Evolutionary conservation across 805 yeast genomes (phyloP).

Genomic region (Kodamaea neixiangensis): DNA sequence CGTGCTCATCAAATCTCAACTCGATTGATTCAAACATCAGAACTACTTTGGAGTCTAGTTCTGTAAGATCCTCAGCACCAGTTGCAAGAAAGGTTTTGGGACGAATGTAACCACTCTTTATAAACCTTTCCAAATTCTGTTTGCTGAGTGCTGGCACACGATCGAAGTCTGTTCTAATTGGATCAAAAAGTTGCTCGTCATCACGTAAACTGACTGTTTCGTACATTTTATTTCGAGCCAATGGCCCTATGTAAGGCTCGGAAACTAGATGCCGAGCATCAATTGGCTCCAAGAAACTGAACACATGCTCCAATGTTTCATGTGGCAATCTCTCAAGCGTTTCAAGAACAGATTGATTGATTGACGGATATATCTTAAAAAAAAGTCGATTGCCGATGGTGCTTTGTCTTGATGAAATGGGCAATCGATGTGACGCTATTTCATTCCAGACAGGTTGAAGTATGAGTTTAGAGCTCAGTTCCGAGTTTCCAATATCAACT

Average conservation of each 20-base stretch:
- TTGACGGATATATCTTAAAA: too few relatives aligned
- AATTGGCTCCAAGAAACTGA: slow-evolving; percentile 5
- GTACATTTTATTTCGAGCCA: not conserved
- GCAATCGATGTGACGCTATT: too few relatives aligned
- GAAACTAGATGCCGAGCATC: not conserved
- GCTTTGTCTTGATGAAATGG: too few relatives aligned
- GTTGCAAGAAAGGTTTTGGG: not conserved
- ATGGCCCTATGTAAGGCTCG: not conserved
- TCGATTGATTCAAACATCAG: not conserved
- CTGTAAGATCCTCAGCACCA: not conserved
- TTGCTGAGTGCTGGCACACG: not conserved
- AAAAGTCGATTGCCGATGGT: too few relatives aligned
- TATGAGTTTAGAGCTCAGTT: too few relatives aligned
- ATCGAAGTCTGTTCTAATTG: not conserved
- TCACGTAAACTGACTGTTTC: not conserved
- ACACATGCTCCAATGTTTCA: not conserved
- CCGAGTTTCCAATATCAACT: too few relatives aligned
- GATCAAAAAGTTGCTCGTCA: not conserved
- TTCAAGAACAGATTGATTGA: too few relatives aligned
- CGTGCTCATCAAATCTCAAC: not conserved
- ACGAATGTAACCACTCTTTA: not conserved
- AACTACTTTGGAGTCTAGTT: not conserved
- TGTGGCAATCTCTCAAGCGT: not conserved
- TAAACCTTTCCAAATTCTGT: not conserved
- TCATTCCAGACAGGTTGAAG: too few relatives aligned